Percentiles rank a stretch among this genome's conserved stretches.
Conservation (phyloP, 139 green algal species). For the Ulvella scutata region DNA sequence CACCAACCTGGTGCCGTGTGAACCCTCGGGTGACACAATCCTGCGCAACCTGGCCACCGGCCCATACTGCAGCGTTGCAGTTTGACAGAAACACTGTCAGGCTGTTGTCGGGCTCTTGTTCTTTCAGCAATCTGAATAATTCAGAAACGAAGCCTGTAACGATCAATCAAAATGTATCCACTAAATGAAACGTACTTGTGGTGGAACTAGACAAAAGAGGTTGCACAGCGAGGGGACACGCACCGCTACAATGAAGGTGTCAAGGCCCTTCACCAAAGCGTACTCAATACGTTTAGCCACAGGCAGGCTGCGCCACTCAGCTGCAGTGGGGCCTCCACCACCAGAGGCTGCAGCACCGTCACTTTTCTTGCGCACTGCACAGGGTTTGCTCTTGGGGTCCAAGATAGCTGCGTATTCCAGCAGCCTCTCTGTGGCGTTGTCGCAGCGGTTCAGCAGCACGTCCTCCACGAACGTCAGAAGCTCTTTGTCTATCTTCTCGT, state of each 20-base stretch:
- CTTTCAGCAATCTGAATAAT: too few species aligned
- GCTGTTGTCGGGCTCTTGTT: too few species aligned
- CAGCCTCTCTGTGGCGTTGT: slow-evolving; percentile 94
- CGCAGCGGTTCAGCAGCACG: slow-evolving; percentile 90
- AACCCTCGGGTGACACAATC: too few species aligned
- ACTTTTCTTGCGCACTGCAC: slow-evolving; percentile 52
- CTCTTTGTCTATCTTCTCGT: slow-evolving; percentile 96
- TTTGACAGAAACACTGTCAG: too few species aligned
- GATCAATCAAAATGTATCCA: too few species aligned
- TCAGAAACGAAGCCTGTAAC: too few species aligned
- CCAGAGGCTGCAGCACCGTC: background rate
- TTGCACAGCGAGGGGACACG: background rate
- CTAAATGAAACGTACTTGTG: too few species aligned
- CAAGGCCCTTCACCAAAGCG: slow-evolving; percentile 93
- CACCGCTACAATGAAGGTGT: slow-evolving; percentile 69
- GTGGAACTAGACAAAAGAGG: too few species aligned
- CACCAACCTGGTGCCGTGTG: too few species aligned
- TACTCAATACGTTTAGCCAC: slow-evolving; percentile 82
- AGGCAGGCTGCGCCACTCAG: slow-evolving; percentile 60
- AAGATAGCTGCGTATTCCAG: slow-evolving; percentile 77
- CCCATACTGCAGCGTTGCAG: too few species aligned
- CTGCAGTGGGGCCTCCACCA: slow-evolving; percentile 15
- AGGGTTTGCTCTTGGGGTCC: slow-evolving; percentile 88
- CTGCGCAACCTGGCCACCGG: too few species aligned
- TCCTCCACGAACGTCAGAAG: slow-evolving; percentile 93